Evolutionary conservation across 2,329 filamentous ascomycete genomes (phyloP), one percentile per base, ranked within the genome.

Genomic region (Esteya vermicola): DNA sequence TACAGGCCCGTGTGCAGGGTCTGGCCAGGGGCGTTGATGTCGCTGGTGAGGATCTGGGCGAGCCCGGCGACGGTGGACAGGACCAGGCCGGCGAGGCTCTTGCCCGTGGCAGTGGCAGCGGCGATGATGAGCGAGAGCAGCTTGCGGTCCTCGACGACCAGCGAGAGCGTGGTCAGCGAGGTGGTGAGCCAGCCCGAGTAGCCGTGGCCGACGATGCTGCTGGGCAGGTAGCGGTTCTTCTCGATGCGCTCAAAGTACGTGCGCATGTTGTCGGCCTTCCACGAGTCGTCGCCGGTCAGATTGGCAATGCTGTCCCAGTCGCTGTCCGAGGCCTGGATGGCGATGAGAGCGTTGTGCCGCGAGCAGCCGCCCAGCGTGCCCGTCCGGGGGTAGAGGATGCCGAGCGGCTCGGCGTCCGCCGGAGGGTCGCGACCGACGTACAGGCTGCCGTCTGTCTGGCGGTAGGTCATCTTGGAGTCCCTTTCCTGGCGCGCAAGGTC

Each of bases 171-270:
- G 6, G 43, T 54, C 44, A 39, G 28, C 3, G n/a, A 25, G 16
- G 37, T 33, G n/a, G 21, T 27, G 37, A 67, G 50, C 51, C 72
- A 78, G 20, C 74, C 75, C 23, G 64, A 50, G 45, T 63, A 70
- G 12, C 75, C 75, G 48, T 79, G 75, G 3, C 53, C 54, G 14
- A 47, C 26, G 4, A 47, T 48, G 9, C 48, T 47, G 28, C 48
- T 49, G 3, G 52, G 49, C 2, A 73, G 56, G 52, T 78, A 74
- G 9, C 59, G 50, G 57, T 68, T 68, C 40, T 64, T 59, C 54
- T 79, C 73, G 37, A 78, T 49, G 45, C 60, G 62, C 33, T 57
- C 50, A 39, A 70, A 75, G 55, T 75, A 72, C 41, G 64, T 56
- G 44, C 71, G 61, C 73, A 80, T 78, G 43, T 71, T 73, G 1